Percentiles rank a stretch among this genome's conserved stretches.
phyloP scores from a whole-genome alignment of 1,139 yeast species.

The Entelexis paramagnoliae region DNA sequence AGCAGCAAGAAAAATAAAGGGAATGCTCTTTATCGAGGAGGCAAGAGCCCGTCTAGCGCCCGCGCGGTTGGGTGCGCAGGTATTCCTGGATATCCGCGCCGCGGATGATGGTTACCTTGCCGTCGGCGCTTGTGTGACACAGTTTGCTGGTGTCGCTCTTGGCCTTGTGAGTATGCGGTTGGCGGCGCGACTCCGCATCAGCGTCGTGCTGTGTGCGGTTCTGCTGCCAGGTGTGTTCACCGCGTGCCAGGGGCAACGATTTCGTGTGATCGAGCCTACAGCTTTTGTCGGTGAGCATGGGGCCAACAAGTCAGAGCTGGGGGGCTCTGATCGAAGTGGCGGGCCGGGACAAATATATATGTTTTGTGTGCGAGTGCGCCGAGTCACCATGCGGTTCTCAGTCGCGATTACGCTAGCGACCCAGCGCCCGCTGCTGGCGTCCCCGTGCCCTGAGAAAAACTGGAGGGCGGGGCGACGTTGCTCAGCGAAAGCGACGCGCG shows the following conservation, averaged over 20 bases:
- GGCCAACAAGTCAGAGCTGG: not conserved
- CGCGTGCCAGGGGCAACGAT: not conserved
- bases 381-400: not conserved
- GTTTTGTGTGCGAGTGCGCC: too few relatives aligned
- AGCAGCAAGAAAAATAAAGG: too few relatives aligned
- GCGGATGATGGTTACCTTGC: not conserved
- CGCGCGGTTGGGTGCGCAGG: not conserved
- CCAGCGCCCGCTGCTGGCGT: not conserved
- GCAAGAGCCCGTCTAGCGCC: not conserved
- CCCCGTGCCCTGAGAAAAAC: not conserved
- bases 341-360: not conserved
- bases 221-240: not conserved
- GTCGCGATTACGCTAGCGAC: conserved; percentile 6
- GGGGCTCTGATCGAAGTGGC: not conserved
- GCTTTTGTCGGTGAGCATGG: not conserved
- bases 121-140: not conserved
- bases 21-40: too few relatives aligned
- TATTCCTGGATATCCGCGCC: not conserved
- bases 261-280: not conserved
- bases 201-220: not conserved
- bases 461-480: not conserved
- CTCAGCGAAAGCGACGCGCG: not conserved
- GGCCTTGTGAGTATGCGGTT: not conserved
- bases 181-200: not conserved
- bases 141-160: not conserved